Evolutionary conservation across 805 yeast genomes (phyloP).

Genomic region (Kazachstania bromeliacearum): DNA sequence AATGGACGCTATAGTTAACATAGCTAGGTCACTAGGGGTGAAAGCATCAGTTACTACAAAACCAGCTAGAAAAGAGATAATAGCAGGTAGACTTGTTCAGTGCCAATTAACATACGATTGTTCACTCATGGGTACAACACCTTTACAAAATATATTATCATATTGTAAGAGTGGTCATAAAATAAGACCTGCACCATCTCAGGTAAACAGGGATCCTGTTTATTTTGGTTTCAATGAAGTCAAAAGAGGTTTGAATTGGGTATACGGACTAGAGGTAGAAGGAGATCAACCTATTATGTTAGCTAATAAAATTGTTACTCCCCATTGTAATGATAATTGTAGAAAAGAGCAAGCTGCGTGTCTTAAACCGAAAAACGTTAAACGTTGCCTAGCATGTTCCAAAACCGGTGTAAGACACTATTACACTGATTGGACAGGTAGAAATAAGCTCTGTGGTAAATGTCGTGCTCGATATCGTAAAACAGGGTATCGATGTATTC

Average conservation of each 20-base stretch:
- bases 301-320: slow-evolving; percentile 15
- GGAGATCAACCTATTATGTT: slow-evolving; percentile 15
- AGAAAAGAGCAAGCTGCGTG: slow-evolving; percentile 14
- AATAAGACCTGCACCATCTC: slow-evolving; percentile 9
- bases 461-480: slow-evolving; percentile 21
- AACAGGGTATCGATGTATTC: slow-evolving; percentile 18
- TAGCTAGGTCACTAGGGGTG: slow-evolving; percentile 39
- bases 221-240: slow-evolving; percentile 17
- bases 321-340: slow-evolving; percentile 9
- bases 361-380: slow-evolving; percentile 11
- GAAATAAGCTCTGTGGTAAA: slow-evolving; percentile 17
- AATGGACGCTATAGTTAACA: slow-evolving; percentile 30
- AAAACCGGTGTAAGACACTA: slow-evolving; percentile 18
- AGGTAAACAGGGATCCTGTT: slow-evolving; percentile 13
- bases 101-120: slow-evolving; percentile 23
- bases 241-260: slow-evolving; percentile 13
- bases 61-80: slow-evolving; percentile 15
- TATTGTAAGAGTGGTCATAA: slow-evolving; percentile 22
- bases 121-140: slow-evolving; percentile 14
- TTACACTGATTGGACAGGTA: slow-evolving; percentile 23
- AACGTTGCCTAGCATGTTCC: slow-evolving; percentile 20
- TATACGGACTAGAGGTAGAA: slow-evolving; percentile 12
- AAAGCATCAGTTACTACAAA: slow-evolving; percentile 27
- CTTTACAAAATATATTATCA: slow-evolving; percentile 19
- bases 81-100: slow-evolving; percentile 16